Base-by-base conservation (phyloP, 768 basidiomycete species). In the Naematelia encephala region DNA sequence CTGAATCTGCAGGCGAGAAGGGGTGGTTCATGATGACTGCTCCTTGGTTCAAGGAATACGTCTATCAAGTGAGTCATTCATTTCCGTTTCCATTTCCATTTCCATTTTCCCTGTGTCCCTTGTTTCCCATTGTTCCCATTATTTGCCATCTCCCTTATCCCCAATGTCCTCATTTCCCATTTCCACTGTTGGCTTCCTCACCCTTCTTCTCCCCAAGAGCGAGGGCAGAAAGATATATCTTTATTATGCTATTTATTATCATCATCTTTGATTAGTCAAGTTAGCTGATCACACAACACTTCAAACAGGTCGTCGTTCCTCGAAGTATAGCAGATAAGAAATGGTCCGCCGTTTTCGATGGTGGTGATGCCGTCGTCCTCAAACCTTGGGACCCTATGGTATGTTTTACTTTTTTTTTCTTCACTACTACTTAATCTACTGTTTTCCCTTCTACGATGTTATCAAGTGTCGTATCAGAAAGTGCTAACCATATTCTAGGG, bases 301-400 rank as follows among this genome's bases (percentile, higher is more conserved):
- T n/a, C n/a, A n/a, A n/a, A 11, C 46, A 47, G 46, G 51, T 64
- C 14, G 94, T 96, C 11, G 84, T 90, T 16, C 90, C 89, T 51
- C 87, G 86, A 77, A 80, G 82, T 27, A 78, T 91, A 59, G 89
- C 90, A 16, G 85, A 88, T 13, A 87, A 84, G 76, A 86, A 90
- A 30, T 87, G 92, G 56, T 85, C 89, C 28, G 84, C 86, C 70
- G 84, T 97, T 14, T 87, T 84, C 57, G 90, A 97, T 67, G 75
- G 80, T 8, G 85, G 82, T 2, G 80, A 90, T 29, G 78, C 80
- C 62, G 76, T 82, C 21, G 85, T 89, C 23, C 79, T 96, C n/a
- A 86, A 90, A 1, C 82, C 88, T 28, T 98, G 91, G 91, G 93
- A 97, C 76, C 89, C 90, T 2, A 87, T 91, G 88, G 89, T 67